Percentiles rank a stretch among this genome's conserved stretches.
phyloP scores from a whole-genome alignment of 176 grass and related monocot species.

The Oryza glumipatula region DNA sequence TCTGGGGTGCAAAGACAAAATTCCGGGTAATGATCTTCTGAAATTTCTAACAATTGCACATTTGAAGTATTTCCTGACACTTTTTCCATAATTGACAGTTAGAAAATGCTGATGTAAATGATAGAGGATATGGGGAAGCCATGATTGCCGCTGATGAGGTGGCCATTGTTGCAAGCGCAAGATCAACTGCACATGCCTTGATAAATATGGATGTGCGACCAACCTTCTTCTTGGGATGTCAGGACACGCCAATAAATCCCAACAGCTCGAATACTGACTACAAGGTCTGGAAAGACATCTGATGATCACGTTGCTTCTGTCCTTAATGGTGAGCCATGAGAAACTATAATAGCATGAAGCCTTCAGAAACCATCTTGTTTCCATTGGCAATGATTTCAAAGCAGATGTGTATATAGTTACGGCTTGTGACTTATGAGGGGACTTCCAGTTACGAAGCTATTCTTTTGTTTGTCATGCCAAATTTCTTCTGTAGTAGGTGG shows the following conservation, averaged over 20 bases:
- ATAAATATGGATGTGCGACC: slow-evolving; percentile 80
- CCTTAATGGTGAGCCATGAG: neutral
- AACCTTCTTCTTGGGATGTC: slow-evolving; percentile 84
- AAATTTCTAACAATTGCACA: neutral
- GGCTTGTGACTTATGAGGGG: neutral
- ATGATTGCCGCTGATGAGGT: slow-evolving; percentile 72
- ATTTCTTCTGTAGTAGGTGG: neutral
- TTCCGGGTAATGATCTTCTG: slow-evolving; percentile 65
- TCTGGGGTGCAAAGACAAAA: slow-evolving; percentile 94
- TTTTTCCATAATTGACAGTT: slow-evolving; percentile 47
- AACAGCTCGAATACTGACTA: slow-evolving; percentile 89
- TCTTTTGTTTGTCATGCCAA: slow-evolving; percentile 13
- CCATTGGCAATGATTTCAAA: neutral
- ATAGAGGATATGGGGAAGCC: slow-evolving; percentile 86
- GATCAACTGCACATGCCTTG: slow-evolving; percentile 88
- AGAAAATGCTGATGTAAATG: slow-evolving; percentile 78
- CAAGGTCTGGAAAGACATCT: slow-evolving; percentile 96
- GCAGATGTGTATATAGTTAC: slow-evolving; percentile 34
- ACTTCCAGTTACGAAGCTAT: neutral
- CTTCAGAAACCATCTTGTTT: slow-evolving; percentile 10
- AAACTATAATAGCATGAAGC: slow-evolving; percentile 4
- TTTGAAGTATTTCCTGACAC: slow-evolving; percentile 19
- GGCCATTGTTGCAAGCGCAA: slow-evolving; percentile 68
- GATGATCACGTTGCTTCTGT: slow-evolving; percentile 9
- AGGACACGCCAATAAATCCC: slow-evolving; percentile 67